Base-by-base conservation (phyloP, 1,284 basidiomycete species). In the Bondarzewia mesenterica region DNA sequence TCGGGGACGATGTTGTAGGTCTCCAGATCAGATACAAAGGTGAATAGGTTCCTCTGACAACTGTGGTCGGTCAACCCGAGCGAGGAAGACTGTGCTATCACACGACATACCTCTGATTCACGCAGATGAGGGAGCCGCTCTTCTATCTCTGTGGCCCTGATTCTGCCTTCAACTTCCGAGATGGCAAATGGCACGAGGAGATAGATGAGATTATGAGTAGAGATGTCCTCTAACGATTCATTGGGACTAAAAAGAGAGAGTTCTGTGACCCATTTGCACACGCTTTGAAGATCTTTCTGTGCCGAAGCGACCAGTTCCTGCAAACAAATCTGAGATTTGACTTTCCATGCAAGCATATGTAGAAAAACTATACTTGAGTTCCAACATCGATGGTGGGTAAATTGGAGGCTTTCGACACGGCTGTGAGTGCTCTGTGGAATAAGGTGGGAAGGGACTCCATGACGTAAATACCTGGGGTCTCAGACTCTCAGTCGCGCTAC, bases 181-280 rank as follows among this genome's bases (percentile, higher is more conserved):
- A 75, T 63, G 20, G 84, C 75, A 64, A 80, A 93, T 0, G 86
- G 82, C 0, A 91, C 79, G 41, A 82, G 73, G 47, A 96, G 76
- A 66, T 92, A 96, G 7, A 85, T 71, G 43, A 96, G 67, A 64
- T 93, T 82, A 26, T 73, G 70, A 8, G 93, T 92, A 1, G 86
- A 76, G 38, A 97, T 78, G 64, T 97, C 93, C 42, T 93, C 87
- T 20, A 91, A 66, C 1, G 71, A 72, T 62, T 97, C 93, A 60
- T 96, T 96, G 7, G 84, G 72, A 48, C 89, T 93, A 66, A 95
- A 93, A 18, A 96, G 69, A 0, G 80, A 80, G 21, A 95, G 71
- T 42, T 69, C 70, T 21, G 70, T 55, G 44, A 88, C 70, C 8
- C 76, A 73, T 23, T 69, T 64, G 46, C 71, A 64, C 26, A 86